These are phyloP conservation scores for Pythium guiyangense DNA, from an alignment of 352 stramenopile genomes.

Conservation along the genomic window DNA sequence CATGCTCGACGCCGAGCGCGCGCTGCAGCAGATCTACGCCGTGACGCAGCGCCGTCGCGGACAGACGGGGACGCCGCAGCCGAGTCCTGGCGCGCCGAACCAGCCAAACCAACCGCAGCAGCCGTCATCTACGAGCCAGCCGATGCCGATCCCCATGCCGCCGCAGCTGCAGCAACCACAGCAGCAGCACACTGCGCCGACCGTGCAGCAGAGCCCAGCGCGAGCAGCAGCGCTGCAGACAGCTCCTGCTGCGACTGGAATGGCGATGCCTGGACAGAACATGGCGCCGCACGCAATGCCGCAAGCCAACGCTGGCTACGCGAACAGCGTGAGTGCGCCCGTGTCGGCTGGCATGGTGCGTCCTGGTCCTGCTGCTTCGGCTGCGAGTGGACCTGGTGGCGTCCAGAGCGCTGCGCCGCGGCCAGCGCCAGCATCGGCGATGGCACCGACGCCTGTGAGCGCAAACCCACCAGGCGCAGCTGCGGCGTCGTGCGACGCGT, in stretches of 20 bases:
- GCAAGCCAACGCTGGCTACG: conserved; percentile 5
- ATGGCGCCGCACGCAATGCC: background rate
- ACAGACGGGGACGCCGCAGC: conserved; percentile 4
- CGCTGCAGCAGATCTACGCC: conserved; percentile 74
- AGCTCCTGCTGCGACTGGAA: background rate
- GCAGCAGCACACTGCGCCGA: background rate
- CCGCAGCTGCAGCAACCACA: conserved; percentile 17
- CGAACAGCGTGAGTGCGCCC: background rate
- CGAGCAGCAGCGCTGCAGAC: background rate
- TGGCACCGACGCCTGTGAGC: background rate
- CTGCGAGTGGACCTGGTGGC: background rate
- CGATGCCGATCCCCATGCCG: conserved; percentile 24
- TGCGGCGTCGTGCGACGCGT: conserved; percentile 14
- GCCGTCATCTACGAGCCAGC: conserved; percentile 10
- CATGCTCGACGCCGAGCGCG: conserved; percentile 76
- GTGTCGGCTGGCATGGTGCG: too few species aligned
- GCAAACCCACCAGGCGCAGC: conserved; percentile 1
- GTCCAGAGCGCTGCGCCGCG: too few species aligned
- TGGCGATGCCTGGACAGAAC: conserved; percentile 1
- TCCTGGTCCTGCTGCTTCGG: background rate
- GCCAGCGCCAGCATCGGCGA: background rate
- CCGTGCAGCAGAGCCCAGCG: conserved; percentile 5
- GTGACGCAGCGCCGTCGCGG: conserved; percentile 56
- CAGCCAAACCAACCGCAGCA: conserved; percentile 22
- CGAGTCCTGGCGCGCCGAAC: conserved; percentile 11